These are phyloP conservation scores for Vanrija pseudolonga DNA, from an alignment of 1,284 basidiomycete genomes.

Conservation along the genomic window DNA sequence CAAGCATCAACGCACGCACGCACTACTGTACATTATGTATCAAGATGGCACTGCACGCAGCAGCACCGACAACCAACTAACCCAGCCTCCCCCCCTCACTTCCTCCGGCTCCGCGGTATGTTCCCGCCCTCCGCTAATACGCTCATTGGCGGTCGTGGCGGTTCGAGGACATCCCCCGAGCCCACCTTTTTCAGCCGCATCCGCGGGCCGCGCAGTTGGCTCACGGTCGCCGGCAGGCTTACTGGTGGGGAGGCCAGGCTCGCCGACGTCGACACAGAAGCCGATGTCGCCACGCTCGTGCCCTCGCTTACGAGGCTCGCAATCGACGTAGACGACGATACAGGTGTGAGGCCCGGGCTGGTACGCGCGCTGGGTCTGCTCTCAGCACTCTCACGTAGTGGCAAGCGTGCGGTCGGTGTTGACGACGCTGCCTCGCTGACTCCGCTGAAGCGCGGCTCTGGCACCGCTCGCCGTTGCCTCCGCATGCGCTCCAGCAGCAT, in stretches of 20 bases:
- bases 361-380: neutral
- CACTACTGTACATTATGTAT: too few species aligned
- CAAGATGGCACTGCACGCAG: too few species aligned
- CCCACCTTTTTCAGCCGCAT: conserved; percentile 10
- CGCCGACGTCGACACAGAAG: neutral
- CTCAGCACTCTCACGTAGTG: neutral
- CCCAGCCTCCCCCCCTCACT: too few species aligned
- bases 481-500: conserved; percentile 12
- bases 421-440: neutral
- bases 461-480: conserved; percentile 19
- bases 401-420: neutral
- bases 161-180: neutral
- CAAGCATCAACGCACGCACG: too few species aligned
- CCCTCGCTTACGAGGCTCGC: neutral
- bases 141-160: conserved; percentile 10
- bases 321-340: neutral
- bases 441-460: conserved; percentile 1
- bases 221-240: neutral
- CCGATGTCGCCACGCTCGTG: neutral
- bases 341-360: neutral
- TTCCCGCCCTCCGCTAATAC: conserved; percentile 18
- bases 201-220: conserved; percentile 1
- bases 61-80: too few species aligned
- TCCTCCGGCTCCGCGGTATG: conserved; percentile 10
- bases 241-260: neutral